Percentiles rank a stretch among this genome's conserved stretches.
These are phyloP conservation scores for Sugiyamaella castrensis DNA, from an alignment of 1,139 yeast genomes.

Conservation along the genomic window DNA sequence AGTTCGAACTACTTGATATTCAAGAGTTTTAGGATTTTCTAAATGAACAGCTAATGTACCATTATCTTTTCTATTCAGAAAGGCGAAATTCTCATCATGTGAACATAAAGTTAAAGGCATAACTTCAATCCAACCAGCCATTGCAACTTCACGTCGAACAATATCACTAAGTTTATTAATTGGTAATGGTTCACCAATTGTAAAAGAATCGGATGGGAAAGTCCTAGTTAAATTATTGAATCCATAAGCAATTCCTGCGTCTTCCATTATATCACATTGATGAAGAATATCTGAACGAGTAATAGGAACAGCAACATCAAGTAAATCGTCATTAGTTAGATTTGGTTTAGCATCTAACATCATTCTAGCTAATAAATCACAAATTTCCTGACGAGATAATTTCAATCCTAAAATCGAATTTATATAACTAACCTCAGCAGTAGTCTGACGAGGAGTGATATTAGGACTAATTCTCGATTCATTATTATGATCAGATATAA, in stretches of 20 bases:
- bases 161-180: constrained; percentile 90
- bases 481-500: constrained; percentile 78
- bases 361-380: constrained; percentile 72
- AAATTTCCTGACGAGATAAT: constrained; percentile 64
- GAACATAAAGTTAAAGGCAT: constrained; percentile 94
- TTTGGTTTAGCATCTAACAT: constrained; percentile 65
- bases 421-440: constrained; percentile 80
- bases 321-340: constrained; percentile 45
- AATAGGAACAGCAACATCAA: constrained; percentile 79
- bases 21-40: constrained; percentile 94
- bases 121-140: constrained; percentile 95
- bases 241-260: constrained; percentile 95
- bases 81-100: constrained; percentile 93
- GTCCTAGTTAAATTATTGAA: constrained; percentile 83
- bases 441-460: constrained; percentile 60
- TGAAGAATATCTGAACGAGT: constrained; percentile 96
- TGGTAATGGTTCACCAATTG: constrained; percentile 85
- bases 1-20: constrained; percentile 97
- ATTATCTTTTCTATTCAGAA: constrained; percentile 73
- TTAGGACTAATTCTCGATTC: constrained; percentile 77
- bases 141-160: constrained; percentile 84
- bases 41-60: constrained; percentile 75
- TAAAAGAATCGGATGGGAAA: constrained; percentile 73
- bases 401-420: constrained; percentile 88
- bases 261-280: constrained; percentile 99